Evolutionary conservation across 495 filamentous ascomycete species (phyloP).

Genomic region (Xylaria flabelliformis): DNA sequence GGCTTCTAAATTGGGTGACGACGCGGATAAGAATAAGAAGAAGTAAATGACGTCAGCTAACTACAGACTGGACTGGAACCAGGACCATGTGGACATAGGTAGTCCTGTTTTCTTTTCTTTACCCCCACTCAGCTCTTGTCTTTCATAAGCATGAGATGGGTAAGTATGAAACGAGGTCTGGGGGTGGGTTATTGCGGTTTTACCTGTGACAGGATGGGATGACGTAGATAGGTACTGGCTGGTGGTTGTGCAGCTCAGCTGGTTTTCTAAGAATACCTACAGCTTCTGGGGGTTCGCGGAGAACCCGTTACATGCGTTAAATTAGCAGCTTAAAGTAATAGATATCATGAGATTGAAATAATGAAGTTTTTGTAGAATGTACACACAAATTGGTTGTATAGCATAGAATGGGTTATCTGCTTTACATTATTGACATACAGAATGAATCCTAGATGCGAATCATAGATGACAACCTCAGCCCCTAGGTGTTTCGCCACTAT

Average conservation of each 20-base stretch:
- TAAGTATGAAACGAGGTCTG: not conserved
- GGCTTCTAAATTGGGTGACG: not conserved
- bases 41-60: slow-evolving; percentile 6
- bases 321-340: not conserved
- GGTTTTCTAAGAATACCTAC: not conserved
- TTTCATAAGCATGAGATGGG: not conserved
- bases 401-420: too few species aligned
- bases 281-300: too few species aligned
- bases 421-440: not conserved
- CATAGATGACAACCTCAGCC: not conserved
- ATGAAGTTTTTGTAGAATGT: too few species aligned
- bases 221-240: not conserved
- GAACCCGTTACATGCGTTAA: too few species aligned
- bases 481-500: slow-evolving; percentile 10
- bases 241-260: not conserved
- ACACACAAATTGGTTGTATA: too few species aligned
- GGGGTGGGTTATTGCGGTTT: not conserved
- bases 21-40: not conserved
- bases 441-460: not conserved
- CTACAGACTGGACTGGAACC: not conserved
- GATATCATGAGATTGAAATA: not conserved
- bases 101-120: not conserved
- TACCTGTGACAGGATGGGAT: not conserved
- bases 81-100: not conserved
- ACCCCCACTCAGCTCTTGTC: not conserved